Conservation (phyloP, 768 basidiomycete species). For the Hydnomerulius pinastri region DNA sequence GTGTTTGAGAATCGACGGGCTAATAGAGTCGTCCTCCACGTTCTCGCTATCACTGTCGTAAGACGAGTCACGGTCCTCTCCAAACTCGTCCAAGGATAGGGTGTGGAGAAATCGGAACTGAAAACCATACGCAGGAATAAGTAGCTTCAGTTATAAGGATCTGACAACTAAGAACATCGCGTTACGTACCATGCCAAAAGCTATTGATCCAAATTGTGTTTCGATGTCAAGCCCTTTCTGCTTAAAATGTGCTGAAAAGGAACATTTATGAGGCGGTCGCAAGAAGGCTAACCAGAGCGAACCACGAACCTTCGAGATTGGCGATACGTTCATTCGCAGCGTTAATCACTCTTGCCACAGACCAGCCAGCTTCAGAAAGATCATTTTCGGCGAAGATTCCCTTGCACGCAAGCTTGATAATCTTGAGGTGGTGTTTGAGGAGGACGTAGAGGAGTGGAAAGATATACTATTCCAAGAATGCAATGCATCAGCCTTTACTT, state of each 20-base stretch:
- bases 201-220: slow-evolving; percentile 26
- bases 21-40: background rate
- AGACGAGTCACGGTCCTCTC: slow-evolving; percentile 2
- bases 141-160: too few species aligned
- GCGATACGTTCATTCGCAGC: slow-evolving; percentile 25
- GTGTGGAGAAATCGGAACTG: background rate
- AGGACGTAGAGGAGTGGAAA: slow-evolving; percentile 39
- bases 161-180: too few species aligned
- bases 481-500: background rate
- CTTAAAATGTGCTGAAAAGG: slow-evolving; percentile 24
- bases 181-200: slow-evolving; percentile 30
- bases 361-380: slow-evolving; percentile 23
- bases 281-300: background rate
- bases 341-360: slow-evolving; percentile 16
- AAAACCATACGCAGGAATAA: too few species aligned
- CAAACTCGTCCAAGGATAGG: background rate
- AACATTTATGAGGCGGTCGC: background rate
- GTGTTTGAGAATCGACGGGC: slow-evolving; percentile 1
- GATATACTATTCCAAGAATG: slow-evolving; percentile 27
- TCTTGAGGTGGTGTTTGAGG: slow-evolving; percentile 34
- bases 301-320: slow-evolving; percentile 24
- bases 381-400: slow-evolving; percentile 31
- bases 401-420: slow-evolving; percentile 29
- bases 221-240: slow-evolving; percentile 25
- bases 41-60: slow-evolving; percentile 6